Evolutionary conservation across 257 asterid species (phyloP).

Genomic region (Solanum gandarillasii): DNA sequence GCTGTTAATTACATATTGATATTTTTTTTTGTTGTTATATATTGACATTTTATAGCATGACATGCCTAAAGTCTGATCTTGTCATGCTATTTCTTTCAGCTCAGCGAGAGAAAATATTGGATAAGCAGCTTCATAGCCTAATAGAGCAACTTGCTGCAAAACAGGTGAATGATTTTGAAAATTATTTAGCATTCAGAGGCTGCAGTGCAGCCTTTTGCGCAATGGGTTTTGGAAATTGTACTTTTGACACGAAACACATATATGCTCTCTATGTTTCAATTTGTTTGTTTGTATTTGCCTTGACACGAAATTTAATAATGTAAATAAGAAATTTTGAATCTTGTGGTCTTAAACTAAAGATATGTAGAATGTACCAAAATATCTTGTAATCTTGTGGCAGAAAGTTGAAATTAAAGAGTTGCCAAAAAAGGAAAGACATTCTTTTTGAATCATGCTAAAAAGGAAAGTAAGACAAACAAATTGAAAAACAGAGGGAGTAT

Average conservation of each 20-base stretch:
- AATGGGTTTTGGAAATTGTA: neutral
- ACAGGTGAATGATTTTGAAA: constrained; percentile 35
- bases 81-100: constrained; percentile 35
- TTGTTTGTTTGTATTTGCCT: neutral
- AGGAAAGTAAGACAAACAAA: neutral
- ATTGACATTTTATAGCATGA: neutral
- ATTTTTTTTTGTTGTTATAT: neutral
- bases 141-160: constrained; percentile 83
- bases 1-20: neutral
- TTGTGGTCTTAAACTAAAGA: neutral
- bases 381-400: neutral
- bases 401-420: neutral
- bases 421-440: neutral
- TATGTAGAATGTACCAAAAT: neutral
- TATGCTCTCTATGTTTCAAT: neutral
- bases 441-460: neutral
- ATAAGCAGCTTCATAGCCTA: constrained; percentile 89
- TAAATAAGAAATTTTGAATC: neutral
- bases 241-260: neutral
- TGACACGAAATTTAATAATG: neutral
- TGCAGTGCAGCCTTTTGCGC: neutral
- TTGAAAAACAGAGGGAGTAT: neutral
- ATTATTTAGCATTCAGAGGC: neutral
- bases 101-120: constrained; percentile 81
- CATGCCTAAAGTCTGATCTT: neutral